Evolutionary conservation across 169 alveolate genomes (phyloP).

Genomic region (Plasmodium gallinaceum): DNA sequence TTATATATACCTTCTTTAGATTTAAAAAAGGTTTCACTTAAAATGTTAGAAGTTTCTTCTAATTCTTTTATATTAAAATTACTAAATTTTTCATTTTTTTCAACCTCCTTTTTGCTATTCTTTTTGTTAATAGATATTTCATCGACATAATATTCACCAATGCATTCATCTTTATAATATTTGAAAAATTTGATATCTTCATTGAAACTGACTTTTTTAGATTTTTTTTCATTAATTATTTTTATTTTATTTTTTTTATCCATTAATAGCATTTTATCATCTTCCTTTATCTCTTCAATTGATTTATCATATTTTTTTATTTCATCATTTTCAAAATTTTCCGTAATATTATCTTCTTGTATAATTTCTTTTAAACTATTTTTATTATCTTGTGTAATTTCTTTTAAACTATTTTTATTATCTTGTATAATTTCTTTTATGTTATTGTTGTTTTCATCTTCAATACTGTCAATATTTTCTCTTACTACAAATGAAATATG

Average conservation of each 20-base stretch:
- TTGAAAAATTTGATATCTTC: slow-evolving; percentile 15
- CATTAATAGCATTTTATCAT: not conserved
- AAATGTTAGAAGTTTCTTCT: not conserved
- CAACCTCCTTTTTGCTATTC: not conserved
- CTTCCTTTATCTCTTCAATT: not conserved
- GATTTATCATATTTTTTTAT: not conserved
- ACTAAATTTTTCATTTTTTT: not conserved
- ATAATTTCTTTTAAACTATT: too few species aligned
- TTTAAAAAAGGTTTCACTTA: not conserved
- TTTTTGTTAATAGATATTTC: not conserved
- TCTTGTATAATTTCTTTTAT: not conserved
- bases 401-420: not conserved
- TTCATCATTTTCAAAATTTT: not conserved
- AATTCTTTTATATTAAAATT: not conserved
- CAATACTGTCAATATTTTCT: not conserved
- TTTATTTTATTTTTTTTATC: not conserved
- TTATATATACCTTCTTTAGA: not conserved
- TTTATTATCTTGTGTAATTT: not conserved
- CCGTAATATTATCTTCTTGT: not conserved
- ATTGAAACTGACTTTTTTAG: slow-evolving; percentile 33
- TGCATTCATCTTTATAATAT: slow-evolving; percentile 31
- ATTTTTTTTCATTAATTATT: not conserved
- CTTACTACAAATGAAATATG: too few species aligned
- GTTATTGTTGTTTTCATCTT: not conserved
- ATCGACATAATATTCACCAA: slow-evolving; percentile 5